Evolutionary conservation across 352 stramenopile species (phyloP), one percentile per base, ranked within the genome.

Genomic region (Phytophthora megakarya): DNA sequence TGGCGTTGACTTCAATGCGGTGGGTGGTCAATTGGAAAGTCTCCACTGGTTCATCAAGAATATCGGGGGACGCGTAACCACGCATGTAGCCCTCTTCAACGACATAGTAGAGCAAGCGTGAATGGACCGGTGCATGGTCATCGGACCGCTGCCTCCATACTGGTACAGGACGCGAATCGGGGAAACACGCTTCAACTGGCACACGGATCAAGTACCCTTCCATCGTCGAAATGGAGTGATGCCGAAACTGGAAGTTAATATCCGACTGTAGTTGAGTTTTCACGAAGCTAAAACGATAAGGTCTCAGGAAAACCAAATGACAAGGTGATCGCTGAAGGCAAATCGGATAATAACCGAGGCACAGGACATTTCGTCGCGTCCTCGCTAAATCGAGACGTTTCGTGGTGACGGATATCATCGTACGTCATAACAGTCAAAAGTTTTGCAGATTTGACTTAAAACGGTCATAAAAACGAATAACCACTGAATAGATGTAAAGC

Each of bases 171-270:
- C 61, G 55, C 1, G 52, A 28, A 8, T 72, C 70, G 10, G 67
- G 52, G 51, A 71, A 70, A 30, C 65, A 69, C 9, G 47, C 61
- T 57, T 63, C 61, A 55, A 61, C 26, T n/a, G 83, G 80, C 22
- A 92, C 50, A 1, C 80, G 83, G 28, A 92, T 86, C 65, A 92
- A 78, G 63, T 80, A 92, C 35, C 83, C 80, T 53, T 92, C 83
- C 83, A 92, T 92, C 21, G 23, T 21, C 22, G 8, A 28, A 58
- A 23, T 26, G 30, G 26, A 25, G 10, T 38, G 26, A 32, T 32
- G 26, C 16, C 37, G 19, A 43, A 32, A 44, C 18, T 32, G 44
- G 11, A 56, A 40, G 6, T 25, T 45, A 8, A 5, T 56, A 25
- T 19, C n/a, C 19, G 19, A 55, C 22, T 49, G 50, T 19, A 19